Base-by-base conservation (phyloP, 129 eudicot species). In the Calendula officinalis region DNA sequence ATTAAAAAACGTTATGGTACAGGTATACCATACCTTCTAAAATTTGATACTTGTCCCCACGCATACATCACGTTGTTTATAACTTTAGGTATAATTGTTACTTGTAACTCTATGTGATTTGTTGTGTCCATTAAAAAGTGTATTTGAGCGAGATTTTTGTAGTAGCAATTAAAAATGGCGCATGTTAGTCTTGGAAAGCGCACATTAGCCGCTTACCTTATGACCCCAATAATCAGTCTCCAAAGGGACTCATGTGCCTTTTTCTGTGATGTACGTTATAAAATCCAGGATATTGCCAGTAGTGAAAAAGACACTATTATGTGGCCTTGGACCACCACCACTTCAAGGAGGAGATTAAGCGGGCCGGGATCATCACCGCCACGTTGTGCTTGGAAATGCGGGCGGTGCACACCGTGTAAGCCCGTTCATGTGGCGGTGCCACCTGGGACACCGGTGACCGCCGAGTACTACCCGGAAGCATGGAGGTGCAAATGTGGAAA, bases 401-500 rank as follows among this genome's bases (percentile, higher is more conserved):
- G 96, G 45, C 44, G 75, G 67, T 89, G 96, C 87, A 82, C 76
- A 17, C 96, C 96, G 16, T 89, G 96, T 63, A 73, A 64, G 75
- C 83, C 96, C 48, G 90, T 89, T 38, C 96, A 85, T 48, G 88
- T 89, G 69, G 65, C 94, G 38, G 89, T 89, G 78, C 96, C 89
- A 7, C 96, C 96, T 0, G 94, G 94, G 32, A 77, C 70, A 0
- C 92, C 85, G 64, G 85, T 89, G 54, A 83, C 84, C 0, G 47
- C 86, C 0, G 96, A 89, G 86, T 89, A 89, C 81, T 89, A 89
- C 79, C 96, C 96, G 0, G 96, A 89, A 73, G 96, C 94, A 2
- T 89, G 96, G 96, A 78, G 96, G 74, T 89, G 96, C 87, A 89
- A 89, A 67, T 89, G 96, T 79, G 87, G 90, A 43, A 80, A 89